Conservation (phyloP, 768 basidiomycete genomes). For the Suillus americanus region DNA sequence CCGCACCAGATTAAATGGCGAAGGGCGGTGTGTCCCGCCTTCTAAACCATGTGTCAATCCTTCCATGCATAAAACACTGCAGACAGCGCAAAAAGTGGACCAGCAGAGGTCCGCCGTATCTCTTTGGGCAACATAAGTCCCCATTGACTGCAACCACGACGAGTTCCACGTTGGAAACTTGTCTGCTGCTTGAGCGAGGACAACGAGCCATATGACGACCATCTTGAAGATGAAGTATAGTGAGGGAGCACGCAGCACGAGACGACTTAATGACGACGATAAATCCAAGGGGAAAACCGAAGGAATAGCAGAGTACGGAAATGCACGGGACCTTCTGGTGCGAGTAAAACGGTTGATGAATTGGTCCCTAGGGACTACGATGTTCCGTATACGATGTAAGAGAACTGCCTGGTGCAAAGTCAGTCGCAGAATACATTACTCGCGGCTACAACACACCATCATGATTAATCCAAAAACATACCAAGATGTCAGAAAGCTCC, state of each 20-base stretch:
- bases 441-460: conserved; percentile 45
- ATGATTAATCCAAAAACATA: conserved; percentile 67
- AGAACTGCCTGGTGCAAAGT: conserved; percentile 52
- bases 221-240: conserved; percentile 59
- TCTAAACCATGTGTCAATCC: conserved; percentile 68
- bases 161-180: conserved; percentile 36
- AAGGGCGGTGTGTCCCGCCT: conserved; percentile 53
- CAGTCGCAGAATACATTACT: background rate
- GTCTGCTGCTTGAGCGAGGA: conserved; percentile 57
- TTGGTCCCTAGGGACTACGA: conserved; percentile 58
- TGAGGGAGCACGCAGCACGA: conserved; percentile 61
- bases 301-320: conserved; percentile 29
- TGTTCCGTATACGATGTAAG: conserved; percentile 75
- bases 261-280: conserved; percentile 55
- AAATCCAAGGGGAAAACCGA: conserved; percentile 65
- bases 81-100: conserved; percentile 69
- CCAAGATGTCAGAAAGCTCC: conserved; percentile 72
- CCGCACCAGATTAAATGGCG: conserved; percentile 73
- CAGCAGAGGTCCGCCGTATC: conserved; percentile 71
- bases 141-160: conserved; percentile 35
- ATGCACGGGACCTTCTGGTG: conserved; percentile 25
- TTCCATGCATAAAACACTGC: conserved; percentile 62
- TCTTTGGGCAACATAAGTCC: conserved; percentile 44
- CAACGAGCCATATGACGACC: conserved; percentile 55
- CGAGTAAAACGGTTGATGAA: conserved; percentile 16